A percentile compares a stretch with the other conserved stretches of the same genome.
Evolutionary conservation across 2,329 filamentous ascomycete genomes (phyloP).

Genomic region (Ascochyta koolunga): DNA sequence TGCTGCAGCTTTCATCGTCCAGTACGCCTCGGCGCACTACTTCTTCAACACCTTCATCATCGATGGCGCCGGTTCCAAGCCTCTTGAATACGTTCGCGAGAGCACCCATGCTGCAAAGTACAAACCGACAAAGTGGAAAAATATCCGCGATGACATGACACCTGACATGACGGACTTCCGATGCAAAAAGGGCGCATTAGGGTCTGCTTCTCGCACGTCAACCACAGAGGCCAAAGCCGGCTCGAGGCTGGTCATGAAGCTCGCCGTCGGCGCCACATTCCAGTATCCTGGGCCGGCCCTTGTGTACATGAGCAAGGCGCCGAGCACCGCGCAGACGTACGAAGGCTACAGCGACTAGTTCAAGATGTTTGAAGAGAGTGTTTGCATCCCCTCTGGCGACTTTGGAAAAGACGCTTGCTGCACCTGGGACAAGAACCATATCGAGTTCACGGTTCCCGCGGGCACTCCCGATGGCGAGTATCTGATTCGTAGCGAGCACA

Average conservation of each 20-base stretch:
- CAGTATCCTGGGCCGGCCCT: conserved; percentile 27
- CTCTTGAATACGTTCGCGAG: conserved; percentile 32
- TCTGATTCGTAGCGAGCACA: conserved; percentile 52
- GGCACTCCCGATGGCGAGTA: conserved; percentile 51
- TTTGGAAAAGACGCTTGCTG: conserved; percentile 22
- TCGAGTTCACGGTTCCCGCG: conserved; percentile 44
- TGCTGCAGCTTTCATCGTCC: conserved; percentile 18
- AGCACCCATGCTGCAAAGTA: conserved; percentile 29
- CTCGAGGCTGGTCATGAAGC: conserved; percentile 22
- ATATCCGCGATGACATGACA: conserved; percentile 28
- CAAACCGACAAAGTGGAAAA: conserved; percentile 34
- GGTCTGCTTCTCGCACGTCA: conserved; percentile 15
- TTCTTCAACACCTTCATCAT: conserved; percentile 29
- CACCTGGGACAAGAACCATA: conserved; percentile 24
- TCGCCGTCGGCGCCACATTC: conserved; percentile 26
- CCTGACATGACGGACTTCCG: conserved; percentile 31
- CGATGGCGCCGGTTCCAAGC: conserved; percentile 23
- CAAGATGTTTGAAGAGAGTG: conserved; percentile 29
- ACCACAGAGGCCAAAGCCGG: conserved; percentile 25
- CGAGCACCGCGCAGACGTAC: conserved; percentile 22
- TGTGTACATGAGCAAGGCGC: conserved; percentile 38
- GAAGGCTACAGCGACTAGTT: conserved; percentile 37
- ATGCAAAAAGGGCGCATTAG: conserved; percentile 34
- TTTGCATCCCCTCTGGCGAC: conserved; percentile 17
- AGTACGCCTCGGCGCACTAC: conserved; percentile 33